Evolutionary conservation across 306 rosid genomes (phyloP).

Genomic region (Alnus glutinosa): DNA sequence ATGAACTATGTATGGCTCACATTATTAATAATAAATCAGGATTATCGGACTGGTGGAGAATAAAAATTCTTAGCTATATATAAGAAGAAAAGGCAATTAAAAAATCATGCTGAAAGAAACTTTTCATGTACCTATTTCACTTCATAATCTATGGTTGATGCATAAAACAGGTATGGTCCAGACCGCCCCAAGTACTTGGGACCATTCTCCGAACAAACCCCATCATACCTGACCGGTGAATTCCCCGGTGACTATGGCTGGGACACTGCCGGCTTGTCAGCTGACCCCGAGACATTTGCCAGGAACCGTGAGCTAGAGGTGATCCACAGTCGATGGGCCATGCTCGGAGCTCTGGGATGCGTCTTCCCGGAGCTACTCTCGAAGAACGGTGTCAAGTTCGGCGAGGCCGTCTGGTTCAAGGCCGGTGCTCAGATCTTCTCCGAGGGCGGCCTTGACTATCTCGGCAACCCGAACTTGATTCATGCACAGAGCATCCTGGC

Average conservation of each 20-base stretch:
- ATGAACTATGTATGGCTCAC: too few species aligned
- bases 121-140: too few species aligned
- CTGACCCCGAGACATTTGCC: slow-evolving; percentile 95
- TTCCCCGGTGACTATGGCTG: slow-evolving; percentile 97
- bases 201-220: slow-evolving; percentile 95
- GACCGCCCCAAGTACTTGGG: slow-evolving; percentile 98
- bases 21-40: too few species aligned
- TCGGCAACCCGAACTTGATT: slow-evolving; percentile 89
- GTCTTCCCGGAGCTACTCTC: slow-evolving; percentile 84
- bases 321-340: slow-evolving; percentile 91
- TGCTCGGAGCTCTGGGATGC: slow-evolving; percentile 89
- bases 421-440: slow-evolving; percentile 94
- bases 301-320: slow-evolving; percentile 93
- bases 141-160: background rate
- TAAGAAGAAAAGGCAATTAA: too few species aligned
- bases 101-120: too few species aligned
- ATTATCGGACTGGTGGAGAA: too few species aligned
- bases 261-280: slow-evolving; percentile 97
- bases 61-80: too few species aligned
- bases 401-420: slow-evolving; percentile 98
- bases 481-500: slow-evolving; percentile 98
- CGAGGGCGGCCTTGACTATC: slow-evolving; percentile 92
- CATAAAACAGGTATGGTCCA: slow-evolving; percentile 78
- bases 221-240: slow-evolving; percentile 90
- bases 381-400: slow-evolving; percentile 85